These are phyloP conservation scores for Saccharomycopsis guyanensis DNA, from an alignment of 805 yeast species.

Conservation along the genomic window DNA sequence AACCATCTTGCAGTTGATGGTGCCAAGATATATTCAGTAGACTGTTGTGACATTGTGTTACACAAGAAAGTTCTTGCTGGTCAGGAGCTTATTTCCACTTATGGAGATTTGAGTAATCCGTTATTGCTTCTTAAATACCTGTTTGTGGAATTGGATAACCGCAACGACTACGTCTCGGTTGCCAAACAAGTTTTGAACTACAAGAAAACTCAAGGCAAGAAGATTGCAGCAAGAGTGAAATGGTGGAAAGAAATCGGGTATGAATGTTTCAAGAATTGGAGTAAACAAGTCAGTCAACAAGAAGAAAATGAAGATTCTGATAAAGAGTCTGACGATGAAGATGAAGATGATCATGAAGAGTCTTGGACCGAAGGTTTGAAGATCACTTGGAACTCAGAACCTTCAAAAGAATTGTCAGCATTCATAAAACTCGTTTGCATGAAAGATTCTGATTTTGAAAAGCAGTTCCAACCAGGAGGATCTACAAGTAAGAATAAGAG, in stretches of 20 bases:
- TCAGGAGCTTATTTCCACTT: slow-evolving; percentile 71
- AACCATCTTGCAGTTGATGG: slow-evolving; percentile 20
- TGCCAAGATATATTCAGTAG: slow-evolving; percentile 33
- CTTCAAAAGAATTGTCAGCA: slow-evolving; percentile 1
- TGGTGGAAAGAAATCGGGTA: slow-evolving; percentile 18
- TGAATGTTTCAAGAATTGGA: slow-evolving; percentile 2
- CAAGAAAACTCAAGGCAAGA: neutral
- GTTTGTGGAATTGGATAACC: slow-evolving; percentile 2
- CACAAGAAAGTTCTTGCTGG: slow-evolving; percentile 36
- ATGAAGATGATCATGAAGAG: slow-evolving; percentile 3
- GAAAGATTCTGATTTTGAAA: slow-evolving; percentile 1
- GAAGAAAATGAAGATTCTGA: slow-evolving; percentile 6
- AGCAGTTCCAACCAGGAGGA: slow-evolving; percentile 1
- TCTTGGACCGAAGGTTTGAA: slow-evolving; percentile 6
- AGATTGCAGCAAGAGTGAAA: slow-evolving; percentile 2
- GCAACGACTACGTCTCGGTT: slow-evolving; percentile 13
- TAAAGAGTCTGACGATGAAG: neutral
- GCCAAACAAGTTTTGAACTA: neutral
- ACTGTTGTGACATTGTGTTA: slow-evolving; percentile 66
- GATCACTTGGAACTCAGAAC: neutral
- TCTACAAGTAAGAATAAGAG: neutral
- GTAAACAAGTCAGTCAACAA: slow-evolving; percentile 1
- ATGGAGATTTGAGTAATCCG: slow-evolving; percentile 32
- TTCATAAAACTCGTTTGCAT: neutral
- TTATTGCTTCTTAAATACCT: slow-evolving; percentile 13